Percentiles rank a stretch among this genome's conserved stretches.
These are phyloP conservation scores for Tephrocybe sp. DNA, from an alignment of 768 basidiomycete genomes.

Conservation along the genomic window DNA sequence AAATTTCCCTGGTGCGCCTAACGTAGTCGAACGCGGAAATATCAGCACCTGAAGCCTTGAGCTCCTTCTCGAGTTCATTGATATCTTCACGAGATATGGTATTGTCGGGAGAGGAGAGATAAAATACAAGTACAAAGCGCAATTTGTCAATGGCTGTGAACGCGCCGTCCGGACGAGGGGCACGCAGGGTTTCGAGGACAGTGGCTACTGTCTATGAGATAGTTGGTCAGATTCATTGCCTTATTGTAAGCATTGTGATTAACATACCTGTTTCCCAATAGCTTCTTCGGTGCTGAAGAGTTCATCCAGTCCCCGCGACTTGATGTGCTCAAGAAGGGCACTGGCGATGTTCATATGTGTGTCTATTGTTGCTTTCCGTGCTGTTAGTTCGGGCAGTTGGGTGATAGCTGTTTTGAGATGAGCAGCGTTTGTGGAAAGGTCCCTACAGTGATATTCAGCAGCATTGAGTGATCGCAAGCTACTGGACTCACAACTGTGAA, in stretches of 20 bases:
- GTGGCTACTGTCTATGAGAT: conserved; percentile 60
- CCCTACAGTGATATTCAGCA: conserved; percentile 41
- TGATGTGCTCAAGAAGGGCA: conserved; percentile 91
- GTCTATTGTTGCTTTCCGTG: conserved; percentile 93
- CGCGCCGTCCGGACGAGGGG: conserved; percentile 58
- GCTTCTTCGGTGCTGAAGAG: conserved; percentile 97
- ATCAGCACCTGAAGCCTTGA: conserved; percentile 80
- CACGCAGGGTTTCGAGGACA: conserved; percentile 86
- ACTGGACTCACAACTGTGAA: conserved; percentile 72
- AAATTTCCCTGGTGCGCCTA: conserved; percentile 86
- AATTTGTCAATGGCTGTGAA: conserved; percentile 84
- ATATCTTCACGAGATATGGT: conserved; percentile 86
- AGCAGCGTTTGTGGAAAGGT: conserved; percentile 88
- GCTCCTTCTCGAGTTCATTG: conserved; percentile 80
- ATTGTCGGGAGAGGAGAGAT: conserved; percentile 82
- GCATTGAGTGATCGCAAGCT: neutral
- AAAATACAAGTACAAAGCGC: conserved; percentile 92
- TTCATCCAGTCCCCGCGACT: conserved; percentile 91
- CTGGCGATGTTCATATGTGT: conserved; percentile 99
- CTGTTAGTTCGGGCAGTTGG: conserved; percentile 92
- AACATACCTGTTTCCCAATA: conserved; percentile 73
- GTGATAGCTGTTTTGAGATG: conserved; percentile 97
- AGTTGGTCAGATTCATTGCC: neutral
- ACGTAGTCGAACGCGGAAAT: conserved; percentile 88
- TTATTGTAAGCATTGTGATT: neutral